Base-by-base conservation (phyloP, 192 early-diverging fungal species). In the Entomortierella beljakovae region DNA sequence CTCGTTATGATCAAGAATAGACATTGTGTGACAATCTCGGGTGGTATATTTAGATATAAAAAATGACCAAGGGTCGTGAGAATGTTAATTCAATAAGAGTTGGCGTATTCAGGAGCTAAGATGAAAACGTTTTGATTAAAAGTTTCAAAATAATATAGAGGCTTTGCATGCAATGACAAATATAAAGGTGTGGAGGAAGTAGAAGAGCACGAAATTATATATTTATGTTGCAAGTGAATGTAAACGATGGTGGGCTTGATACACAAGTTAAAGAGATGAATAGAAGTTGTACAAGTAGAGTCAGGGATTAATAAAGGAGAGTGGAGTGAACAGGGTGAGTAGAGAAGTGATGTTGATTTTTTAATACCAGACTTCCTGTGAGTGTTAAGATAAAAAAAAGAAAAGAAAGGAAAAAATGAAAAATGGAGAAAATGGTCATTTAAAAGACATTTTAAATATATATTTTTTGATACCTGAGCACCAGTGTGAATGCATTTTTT, bases 201-300 rank as follows among this genome's bases (percentile, higher is more conserved):
- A 4, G 43, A 10, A 20, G 20, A 20, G 37, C 13, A 40, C 37
- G 13, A 40, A 40, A 13, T 9, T 40, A 51, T 6, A 51, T 5
- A 16, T 16, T 51, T 7, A 25, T 51, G 18, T 7, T 11, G 49
- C 49, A 51, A 25, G 7, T n/a, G 18, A 26, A 53, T 25, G 51
- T 10, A 26, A 25, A 18, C 32, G 50, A 68, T 22, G 65, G 65
- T 68, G 65, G 55, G 55, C 65, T 31, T 13, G 65, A 25, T 57
- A 51, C 4, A 28, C 28, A 49, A 26, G 8, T 11, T 23, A 53
- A 8, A 53, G 61, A 50, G 18, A 42, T 16, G 22, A 20, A 22
- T 33, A 2, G 46, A 33, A 54, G 7, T 35, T 32, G 29, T 29
- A 22, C 32, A 43, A 18, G 31, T 35, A 32, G 29, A 55, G 57